Evolutionary conservation across 345 rosid species (phyloP).

Genomic region (Gossypium turneri): DNA sequence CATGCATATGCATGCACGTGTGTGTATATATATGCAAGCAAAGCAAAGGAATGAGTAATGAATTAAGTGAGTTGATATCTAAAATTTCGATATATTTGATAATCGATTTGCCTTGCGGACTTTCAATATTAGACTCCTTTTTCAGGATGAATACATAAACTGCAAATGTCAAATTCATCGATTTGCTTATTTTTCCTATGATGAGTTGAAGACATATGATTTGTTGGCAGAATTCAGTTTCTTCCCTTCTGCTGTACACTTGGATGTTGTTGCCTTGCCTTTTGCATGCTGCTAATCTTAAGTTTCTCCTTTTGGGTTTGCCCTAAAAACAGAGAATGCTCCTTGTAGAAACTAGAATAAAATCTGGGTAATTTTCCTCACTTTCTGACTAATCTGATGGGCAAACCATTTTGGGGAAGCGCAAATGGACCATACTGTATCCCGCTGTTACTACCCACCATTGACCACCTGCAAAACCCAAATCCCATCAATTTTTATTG

Average conservation of each 20-base stretch:
- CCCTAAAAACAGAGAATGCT: too few species aligned
- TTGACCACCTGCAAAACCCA: conserved; percentile 51
- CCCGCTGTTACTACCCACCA: conserved; percentile 45
- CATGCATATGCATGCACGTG: too few species aligned
- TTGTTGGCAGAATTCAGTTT: too few species aligned
- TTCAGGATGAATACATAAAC: background rate
- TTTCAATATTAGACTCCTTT: background rate
- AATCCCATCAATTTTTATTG: background rate
- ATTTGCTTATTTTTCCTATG: background rate
- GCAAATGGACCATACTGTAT: conserved; percentile 87
- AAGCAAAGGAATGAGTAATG: background rate
- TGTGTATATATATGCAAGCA: background rate
- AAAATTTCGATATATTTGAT: background rate
- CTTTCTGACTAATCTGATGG: conserved; percentile 51
- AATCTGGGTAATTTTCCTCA: background rate
- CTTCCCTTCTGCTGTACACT: conserved; percentile 19
- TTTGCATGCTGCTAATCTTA: background rate
- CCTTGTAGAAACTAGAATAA: too few species aligned
- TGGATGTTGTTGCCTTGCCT: conserved; percentile 5
- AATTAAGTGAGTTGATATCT: background rate
- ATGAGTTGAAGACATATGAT: background rate
- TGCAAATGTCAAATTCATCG: background rate
- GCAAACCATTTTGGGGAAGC: conserved; percentile 78
- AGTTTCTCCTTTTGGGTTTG: background rate
- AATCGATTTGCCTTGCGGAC: conserved; percentile 22